Evolutionary conservation across 2,329 filamentous ascomycete species (phyloP).

Genomic region (Arthrocladium fulminans): DNA sequence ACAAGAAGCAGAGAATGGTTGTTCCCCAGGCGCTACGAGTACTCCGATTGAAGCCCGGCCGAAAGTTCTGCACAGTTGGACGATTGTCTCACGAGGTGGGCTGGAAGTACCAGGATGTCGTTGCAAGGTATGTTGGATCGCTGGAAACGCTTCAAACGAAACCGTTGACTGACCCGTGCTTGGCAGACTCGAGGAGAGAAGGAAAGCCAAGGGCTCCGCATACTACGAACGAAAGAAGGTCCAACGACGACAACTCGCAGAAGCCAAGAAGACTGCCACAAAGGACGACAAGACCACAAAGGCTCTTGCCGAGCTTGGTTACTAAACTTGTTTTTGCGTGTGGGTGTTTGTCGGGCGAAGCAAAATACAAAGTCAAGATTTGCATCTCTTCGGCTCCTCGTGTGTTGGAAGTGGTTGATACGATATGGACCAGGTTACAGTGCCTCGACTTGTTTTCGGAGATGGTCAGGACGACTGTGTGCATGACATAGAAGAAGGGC

Average conservation of each 20-base stretch:
- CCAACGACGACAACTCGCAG: conserved; percentile 76
- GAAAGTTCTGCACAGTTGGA: conserved; percentile 99
- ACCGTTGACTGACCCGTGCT: background rate
- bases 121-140: conserved; percentile 72
- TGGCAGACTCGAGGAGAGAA: conserved; percentile 89
- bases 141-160: conserved; percentile 1
- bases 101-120: conserved; percentile 99
- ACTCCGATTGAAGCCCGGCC: conserved; percentile 92
- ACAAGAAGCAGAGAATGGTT: conserved; percentile 99
- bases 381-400: background rate
- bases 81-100: conserved; percentile 97
- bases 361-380: background rate
- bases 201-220: conserved; percentile 97
- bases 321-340: conserved; percentile 49
- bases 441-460: background rate
- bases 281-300: conserved; percentile 78
- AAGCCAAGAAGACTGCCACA: conserved; percentile 86
- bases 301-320: conserved; percentile 83
- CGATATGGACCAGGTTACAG: background rate
- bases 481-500: background rate
- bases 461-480: background rate
- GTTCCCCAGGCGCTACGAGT: conserved; percentile 97
- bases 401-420: background rate
- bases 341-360: background rate
- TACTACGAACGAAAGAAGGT: conserved; percentile 99